These are phyloP conservation scores for Hyphopichia wangnamkhiaoensis DNA, from an alignment of 1,139 yeast genomes.

Conservation along the genomic window DNA sequence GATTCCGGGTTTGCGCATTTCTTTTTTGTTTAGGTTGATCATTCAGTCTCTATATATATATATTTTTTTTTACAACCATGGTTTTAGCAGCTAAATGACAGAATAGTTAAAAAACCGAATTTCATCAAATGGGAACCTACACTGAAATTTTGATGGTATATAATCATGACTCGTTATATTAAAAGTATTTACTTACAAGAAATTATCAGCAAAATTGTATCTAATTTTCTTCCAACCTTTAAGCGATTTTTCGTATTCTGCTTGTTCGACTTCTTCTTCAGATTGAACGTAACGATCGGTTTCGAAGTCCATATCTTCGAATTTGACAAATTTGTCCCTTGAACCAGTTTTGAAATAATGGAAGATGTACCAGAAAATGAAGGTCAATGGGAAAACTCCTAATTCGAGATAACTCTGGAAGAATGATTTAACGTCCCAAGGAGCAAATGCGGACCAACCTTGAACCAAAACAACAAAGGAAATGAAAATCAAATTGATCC, in stretches of 20 bases:
- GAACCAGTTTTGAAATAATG: slow-evolving; percentile 47
- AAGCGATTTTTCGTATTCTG: slow-evolving; percentile 39
- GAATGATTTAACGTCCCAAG: slow-evolving; percentile 37
- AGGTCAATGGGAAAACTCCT: slow-evolving; percentile 38
- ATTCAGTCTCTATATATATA: too few species aligned
- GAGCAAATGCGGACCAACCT: slow-evolving; percentile 57
- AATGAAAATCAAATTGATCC: slow-evolving; percentile 37
- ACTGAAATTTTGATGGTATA: background rate
- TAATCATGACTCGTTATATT: background rate
- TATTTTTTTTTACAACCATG: too few species aligned
- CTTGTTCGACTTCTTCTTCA: slow-evolving; percentile 46
- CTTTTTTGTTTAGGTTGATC: slow-evolving; percentile 4
- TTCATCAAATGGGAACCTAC: too few species aligned
- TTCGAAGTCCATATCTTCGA: slow-evolving; percentile 62
- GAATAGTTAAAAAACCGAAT: too few species aligned
- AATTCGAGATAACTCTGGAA: slow-evolving; percentile 41
- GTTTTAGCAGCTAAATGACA: background rate
- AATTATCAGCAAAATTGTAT: slow-evolving; percentile 30
- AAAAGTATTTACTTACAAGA: slow-evolving; percentile 15
- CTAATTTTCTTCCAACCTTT: slow-evolving; percentile 49
- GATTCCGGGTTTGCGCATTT: slow-evolving; percentile 17
- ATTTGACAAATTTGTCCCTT: slow-evolving; percentile 43
- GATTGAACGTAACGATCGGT: slow-evolving; percentile 57
- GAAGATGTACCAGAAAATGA: slow-evolving; percentile 45
- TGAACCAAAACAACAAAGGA: slow-evolving; percentile 40